Conservation (phyloP, 768 basidiomycete genomes). For the Daedaleopsis nitida region DNA sequence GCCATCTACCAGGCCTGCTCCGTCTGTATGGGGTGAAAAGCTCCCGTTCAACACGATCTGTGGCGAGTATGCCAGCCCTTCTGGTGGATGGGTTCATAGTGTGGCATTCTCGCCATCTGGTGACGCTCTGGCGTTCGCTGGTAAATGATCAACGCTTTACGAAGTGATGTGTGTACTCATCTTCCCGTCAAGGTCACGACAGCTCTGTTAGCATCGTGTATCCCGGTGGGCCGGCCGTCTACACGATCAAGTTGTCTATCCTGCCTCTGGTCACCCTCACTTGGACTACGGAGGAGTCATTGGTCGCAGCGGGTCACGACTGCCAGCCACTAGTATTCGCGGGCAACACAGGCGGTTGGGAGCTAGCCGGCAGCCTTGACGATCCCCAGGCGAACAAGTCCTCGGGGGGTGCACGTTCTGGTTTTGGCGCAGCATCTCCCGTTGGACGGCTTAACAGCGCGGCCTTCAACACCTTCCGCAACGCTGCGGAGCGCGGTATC, state of each 20-base stretch:
- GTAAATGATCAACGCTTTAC: slow-evolving; percentile 48
- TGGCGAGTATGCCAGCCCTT: slow-evolving; percentile 86
- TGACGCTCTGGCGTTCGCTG: slow-evolving; percentile 89
- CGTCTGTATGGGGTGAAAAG: slow-evolving; percentile 96
- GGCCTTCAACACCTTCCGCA: slow-evolving; percentile 92
- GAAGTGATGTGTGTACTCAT: neutral
- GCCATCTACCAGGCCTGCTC: slow-evolving; percentile 61
- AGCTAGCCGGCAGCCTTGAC: slow-evolving; percentile 78
- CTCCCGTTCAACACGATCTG: slow-evolving; percentile 97
- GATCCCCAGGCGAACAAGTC: slow-evolving; percentile 59
- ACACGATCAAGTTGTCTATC: slow-evolving; percentile 73
- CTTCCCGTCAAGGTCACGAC: slow-evolving; percentile 77
- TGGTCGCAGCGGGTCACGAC: slow-evolving; percentile 96
- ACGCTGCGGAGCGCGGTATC: slow-evolving; percentile 82
- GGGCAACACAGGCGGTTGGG: slow-evolving; percentile 79
- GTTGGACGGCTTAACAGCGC: slow-evolving; percentile 79
- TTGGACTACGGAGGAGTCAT: slow-evolving; percentile 79
- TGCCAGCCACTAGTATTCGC: slow-evolving; percentile 92
- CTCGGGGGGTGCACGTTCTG: slow-evolving; percentile 46
- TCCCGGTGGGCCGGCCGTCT: slow-evolving; percentile 72
- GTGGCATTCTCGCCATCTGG: slow-evolving; percentile 97
- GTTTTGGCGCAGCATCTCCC: slow-evolving; percentile 47
- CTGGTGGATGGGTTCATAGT: slow-evolving; percentile 96
- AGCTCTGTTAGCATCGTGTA: slow-evolving; percentile 93
- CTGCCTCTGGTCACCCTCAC: slow-evolving; percentile 84